A percentile compares a stretch with the other conserved stretches of the same genome.
Evolutionary conservation across 805 yeast species (phyloP).

Genomic region (Lachancea kluyveri): DNA sequence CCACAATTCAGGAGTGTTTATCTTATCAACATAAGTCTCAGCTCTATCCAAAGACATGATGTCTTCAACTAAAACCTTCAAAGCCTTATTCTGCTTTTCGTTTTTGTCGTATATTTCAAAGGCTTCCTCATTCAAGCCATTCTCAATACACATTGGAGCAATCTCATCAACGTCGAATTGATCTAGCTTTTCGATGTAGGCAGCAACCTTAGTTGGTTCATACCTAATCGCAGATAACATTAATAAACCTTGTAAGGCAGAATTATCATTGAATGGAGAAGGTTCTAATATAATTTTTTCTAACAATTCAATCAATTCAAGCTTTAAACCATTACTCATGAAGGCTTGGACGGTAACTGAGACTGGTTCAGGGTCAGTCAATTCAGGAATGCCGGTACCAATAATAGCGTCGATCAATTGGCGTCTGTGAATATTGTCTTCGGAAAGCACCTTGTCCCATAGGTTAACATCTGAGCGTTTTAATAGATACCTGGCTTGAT

Average conservation of each 20-base stretch:
- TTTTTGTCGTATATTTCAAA: constrained; percentile 85
- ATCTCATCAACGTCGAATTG: constrained; percentile 90
- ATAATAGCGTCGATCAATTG: constrained; percentile 90
- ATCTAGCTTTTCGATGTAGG: constrained; percentile 83
- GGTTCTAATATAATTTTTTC: constrained; percentile 97
- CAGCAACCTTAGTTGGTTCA: constrained; percentile 76
- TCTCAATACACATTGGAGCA: constrained; percentile 86
- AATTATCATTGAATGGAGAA: constrained; percentile 92
- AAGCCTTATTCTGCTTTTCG: constrained; percentile 69
- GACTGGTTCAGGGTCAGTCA: constrained; percentile 87
- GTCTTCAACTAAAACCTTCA: constrained; percentile 88
- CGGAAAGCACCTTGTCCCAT: constrained; percentile 74
- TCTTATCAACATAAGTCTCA: constrained; percentile 84
- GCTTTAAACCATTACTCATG: constrained; percentile 90
- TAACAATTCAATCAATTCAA: constrained; percentile 86
- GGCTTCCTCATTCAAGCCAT: constrained; percentile 88
- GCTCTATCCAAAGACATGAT: constrained; percentile 93
- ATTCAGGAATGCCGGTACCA: constrained; percentile 93
- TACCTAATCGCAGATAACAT: constrained; percentile 94
- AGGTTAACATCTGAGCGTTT: constrained; percentile 78
- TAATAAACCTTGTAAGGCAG: constrained; percentile 88
- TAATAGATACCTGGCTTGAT: constrained; percentile 95
- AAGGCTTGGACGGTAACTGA: constrained; percentile 91
- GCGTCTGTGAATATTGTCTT: constrained; percentile 80
- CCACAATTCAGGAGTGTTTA: constrained; percentile 85